These are phyloP conservation scores for Zancudomyces culisetae DNA, from an alignment of 371 early-diverging fungal species.

Conservation along the genomic window DNA sequence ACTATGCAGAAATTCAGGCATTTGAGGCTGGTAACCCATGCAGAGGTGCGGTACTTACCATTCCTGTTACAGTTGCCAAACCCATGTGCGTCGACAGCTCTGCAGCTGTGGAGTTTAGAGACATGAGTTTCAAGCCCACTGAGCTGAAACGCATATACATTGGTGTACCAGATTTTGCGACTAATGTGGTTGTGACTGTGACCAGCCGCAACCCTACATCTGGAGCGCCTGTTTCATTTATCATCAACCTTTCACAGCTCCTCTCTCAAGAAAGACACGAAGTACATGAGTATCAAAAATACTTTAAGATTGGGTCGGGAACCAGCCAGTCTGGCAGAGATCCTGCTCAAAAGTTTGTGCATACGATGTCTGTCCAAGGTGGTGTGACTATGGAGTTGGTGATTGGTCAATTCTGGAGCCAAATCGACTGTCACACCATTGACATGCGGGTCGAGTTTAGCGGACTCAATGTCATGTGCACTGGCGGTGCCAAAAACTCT, in stretches of 20 bases:
- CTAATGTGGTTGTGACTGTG: constrained; percentile 32
- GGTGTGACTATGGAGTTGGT: constrained; percentile 57
- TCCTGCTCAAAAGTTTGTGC: constrained; percentile 35
- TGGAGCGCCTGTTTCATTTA: constrained; percentile 34
- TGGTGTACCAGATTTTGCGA: constrained; percentile 61
- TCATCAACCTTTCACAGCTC: constrained; percentile 48
- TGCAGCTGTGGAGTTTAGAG: constrained; percentile 27
- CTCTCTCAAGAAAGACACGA: constrained; percentile 49
- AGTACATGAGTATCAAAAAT: constrained; percentile 33
- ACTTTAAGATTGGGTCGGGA: constrained; percentile 35
- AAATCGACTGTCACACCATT: constrained; percentile 44
- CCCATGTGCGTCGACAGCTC: constrained; percentile 34
- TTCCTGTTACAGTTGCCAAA: constrained; percentile 84
- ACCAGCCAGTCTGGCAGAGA: constrained; percentile 32
- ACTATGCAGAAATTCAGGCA: constrained; percentile 58
- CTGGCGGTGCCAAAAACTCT: constrained; percentile 20
- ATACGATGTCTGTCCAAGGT: constrained; percentile 45
- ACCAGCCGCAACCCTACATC: constrained; percentile 21
- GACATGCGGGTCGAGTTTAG: constrained; percentile 59
- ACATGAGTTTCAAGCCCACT: constrained; percentile 53
- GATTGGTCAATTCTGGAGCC: constrained; percentile 79
- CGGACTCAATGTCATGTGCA: constrained; percentile 29
- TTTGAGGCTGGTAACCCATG: constrained; percentile 54
- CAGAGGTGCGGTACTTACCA: constrained; percentile 57
- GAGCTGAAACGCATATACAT: constrained; percentile 60